Conservation (phyloP, 2,329 filamentous ascomycete genomes). For the Rachicladosporium sp. region DNA sequence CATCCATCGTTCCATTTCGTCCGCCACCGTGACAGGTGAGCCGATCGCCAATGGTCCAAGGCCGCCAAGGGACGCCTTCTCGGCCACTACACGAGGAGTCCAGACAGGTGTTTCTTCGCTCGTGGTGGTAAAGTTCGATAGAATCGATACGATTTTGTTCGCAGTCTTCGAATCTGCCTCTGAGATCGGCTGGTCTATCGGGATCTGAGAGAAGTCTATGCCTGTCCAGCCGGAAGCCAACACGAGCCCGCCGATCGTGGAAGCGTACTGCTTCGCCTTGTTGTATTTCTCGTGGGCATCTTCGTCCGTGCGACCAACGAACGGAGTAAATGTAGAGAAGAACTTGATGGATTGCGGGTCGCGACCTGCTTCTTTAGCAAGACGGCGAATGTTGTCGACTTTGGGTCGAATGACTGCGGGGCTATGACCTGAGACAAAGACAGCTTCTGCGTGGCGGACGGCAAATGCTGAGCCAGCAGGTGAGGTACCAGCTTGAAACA, state of each 20-base stretch:
- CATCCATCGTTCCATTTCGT: slow-evolving; percentile 37
- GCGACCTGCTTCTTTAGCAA: slow-evolving; percentile 38
- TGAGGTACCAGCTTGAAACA: slow-evolving; percentile 46
- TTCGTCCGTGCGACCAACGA: slow-evolving; percentile 24
- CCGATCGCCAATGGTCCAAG: slow-evolving; percentile 38
- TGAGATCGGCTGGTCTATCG: slow-evolving; percentile 46
- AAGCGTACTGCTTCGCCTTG: slow-evolving; percentile 41
- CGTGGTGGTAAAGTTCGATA: slow-evolving; percentile 25
- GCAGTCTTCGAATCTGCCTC: slow-evolving; percentile 43
- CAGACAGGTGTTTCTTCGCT: slow-evolving; percentile 36
- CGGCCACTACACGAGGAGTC: slow-evolving; percentile 35
- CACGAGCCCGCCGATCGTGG: slow-evolving; percentile 42
- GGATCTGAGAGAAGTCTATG: slow-evolving; percentile 46
- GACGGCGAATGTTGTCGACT: slow-evolving; percentile 40
- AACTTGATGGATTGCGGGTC: slow-evolving; percentile 47
- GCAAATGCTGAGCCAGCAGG: slow-evolving; percentile 45
- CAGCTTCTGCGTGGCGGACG: slow-evolving; percentile 46
- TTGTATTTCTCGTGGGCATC: slow-evolving; percentile 43
- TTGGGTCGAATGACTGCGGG: slow-evolving; percentile 38
- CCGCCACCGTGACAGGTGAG: slow-evolving; percentile 32
- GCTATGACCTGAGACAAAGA: slow-evolving; percentile 46
- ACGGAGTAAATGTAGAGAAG: slow-evolving; percentile 26
- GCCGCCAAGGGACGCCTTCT: slow-evolving; percentile 37
- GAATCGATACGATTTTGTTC: slow-evolving; percentile 24
- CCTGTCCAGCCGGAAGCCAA: slow-evolving; percentile 48